Evolutionary conservation across 1,139 yeast species (phyloP).

Genomic region (Candida gigantensis): DNA sequence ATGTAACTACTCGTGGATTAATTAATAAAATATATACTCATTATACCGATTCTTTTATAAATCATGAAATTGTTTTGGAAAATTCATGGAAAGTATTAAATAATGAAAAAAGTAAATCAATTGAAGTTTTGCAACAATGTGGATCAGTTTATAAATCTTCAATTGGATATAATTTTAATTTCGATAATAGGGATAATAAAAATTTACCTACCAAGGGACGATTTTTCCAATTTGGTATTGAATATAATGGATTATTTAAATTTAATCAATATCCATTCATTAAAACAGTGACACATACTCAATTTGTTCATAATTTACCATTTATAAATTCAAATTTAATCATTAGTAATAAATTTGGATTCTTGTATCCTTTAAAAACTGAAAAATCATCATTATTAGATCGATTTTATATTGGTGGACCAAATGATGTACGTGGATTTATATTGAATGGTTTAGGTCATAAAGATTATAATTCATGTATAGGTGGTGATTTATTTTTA

Average conservation of each 20-base stretch:
- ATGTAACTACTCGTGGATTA: slow-evolving; percentile 59
- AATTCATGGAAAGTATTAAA: slow-evolving; percentile 62
- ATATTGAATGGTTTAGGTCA: slow-evolving; percentile 85
- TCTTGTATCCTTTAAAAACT: slow-evolving; percentile 37
- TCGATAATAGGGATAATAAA: slow-evolving; percentile 59
- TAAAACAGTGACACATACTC: slow-evolving; percentile 51
- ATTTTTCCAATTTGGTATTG: slow-evolving; percentile 54
- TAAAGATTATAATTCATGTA: slow-evolving; percentile 53
- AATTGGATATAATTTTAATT: slow-evolving; percentile 48
- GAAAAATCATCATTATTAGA: slow-evolving; percentile 55
- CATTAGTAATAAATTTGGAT: slow-evolving; percentile 52
- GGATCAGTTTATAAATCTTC: slow-evolving; percentile 66
- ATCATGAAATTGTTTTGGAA: slow-evolving; percentile 67
- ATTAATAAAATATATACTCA: slow-evolving; percentile 50
- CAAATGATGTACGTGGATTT: slow-evolving; percentile 81
- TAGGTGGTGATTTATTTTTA: slow-evolving; percentile 81
- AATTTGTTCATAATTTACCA: slow-evolving; percentile 32
- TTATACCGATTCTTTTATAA: slow-evolving; percentile 20
- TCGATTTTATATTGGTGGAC: slow-evolving; percentile 63
- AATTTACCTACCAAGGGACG: slow-evolving; percentile 63
- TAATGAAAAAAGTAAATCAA: slow-evolving; percentile 39
- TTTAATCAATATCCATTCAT: slow-evolving; percentile 34
- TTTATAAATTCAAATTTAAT: slow-evolving; percentile 37
- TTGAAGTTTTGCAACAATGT: slow-evolving; percentile 43
- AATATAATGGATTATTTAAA: slow-evolving; percentile 51